Evolutionary conservation across 2,329 filamentous ascomycete genomes (phyloP).

Genomic region (Orbilia blumenaviensis): DNA sequence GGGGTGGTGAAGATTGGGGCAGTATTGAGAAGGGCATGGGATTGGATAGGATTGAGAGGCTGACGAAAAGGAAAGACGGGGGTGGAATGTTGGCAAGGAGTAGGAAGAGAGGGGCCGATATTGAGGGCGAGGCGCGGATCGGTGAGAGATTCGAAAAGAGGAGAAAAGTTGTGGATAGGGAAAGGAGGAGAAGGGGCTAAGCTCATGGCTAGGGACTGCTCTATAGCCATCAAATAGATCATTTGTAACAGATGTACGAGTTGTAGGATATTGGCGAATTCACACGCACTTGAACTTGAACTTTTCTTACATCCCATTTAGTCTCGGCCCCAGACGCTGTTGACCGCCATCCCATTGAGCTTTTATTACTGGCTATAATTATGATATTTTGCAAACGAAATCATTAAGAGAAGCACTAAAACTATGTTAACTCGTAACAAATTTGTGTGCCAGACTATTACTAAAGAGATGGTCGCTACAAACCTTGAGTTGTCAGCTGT

Average conservation of each 20-base stretch:
- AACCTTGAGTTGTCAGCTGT: too few relatives aligned
- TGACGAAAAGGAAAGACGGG: slow-evolving; percentile 74
- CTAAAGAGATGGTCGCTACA: too few relatives aligned
- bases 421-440: too few relatives aligned
- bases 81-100: slow-evolving; percentile 78
- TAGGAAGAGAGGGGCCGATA: slow-evolving; percentile 79
- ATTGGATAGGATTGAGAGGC: slow-evolving; percentile 81
- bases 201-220: neutral
- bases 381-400: too few relatives aligned
- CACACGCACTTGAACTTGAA: too few relatives aligned
- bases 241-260: neutral
- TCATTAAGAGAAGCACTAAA: too few relatives aligned
- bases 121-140: slow-evolving; percentile 73
- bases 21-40: slow-evolving; percentile 76
- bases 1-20: slow-evolving; percentile 85
- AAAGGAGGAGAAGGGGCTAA: slow-evolving; percentile 60
- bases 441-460: too few relatives aligned
- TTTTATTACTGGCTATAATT: too few relatives aligned
- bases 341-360: too few relatives aligned
- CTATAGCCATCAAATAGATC: neutral
- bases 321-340: too few relatives aligned
- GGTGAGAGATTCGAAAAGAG: slow-evolving; percentile 80
- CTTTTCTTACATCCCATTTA: too few relatives aligned
- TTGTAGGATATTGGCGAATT: neutral
- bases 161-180: slow-evolving; percentile 66